phyloP scores from a whole-genome alignment of 208 protist genomes.

The Acanthamoeba healyi region DNA sequence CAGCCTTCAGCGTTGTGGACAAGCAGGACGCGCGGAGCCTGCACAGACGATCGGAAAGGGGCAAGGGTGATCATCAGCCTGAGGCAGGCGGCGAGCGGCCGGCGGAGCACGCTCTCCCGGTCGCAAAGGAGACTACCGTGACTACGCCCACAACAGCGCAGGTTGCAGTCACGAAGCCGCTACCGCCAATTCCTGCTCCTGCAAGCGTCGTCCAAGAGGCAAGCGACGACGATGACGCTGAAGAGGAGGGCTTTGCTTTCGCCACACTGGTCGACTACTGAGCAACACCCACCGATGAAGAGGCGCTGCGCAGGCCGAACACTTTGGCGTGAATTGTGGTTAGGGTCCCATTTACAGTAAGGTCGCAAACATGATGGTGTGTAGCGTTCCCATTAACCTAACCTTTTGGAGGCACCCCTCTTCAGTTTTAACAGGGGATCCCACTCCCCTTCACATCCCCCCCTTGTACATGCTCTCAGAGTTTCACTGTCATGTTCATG shows the following conservation, averaged over 20 bases:
- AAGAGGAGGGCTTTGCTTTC: slow-evolving; percentile 57
- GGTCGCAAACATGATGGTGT: too few relatives aligned
- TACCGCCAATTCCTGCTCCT: too few relatives aligned
- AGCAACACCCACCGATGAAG: neutral
- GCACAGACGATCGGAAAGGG: neutral
- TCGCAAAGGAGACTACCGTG: neutral
- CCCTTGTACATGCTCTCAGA: too few relatives aligned
- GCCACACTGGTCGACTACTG: slow-evolving; percentile 48
- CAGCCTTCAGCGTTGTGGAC: neutral
- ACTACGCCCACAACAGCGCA: neutral
- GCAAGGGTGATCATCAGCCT: neutral
- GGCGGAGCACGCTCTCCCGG: neutral
- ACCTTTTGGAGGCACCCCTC: too few relatives aligned
- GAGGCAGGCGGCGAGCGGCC: neutral
- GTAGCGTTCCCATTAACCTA: too few relatives aligned
- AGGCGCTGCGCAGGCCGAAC: too few relatives aligned
- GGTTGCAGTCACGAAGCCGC: neutral
- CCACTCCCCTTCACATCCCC: too few relatives aligned
- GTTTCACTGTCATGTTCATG: too few relatives aligned
- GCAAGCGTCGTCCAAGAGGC: too few relatives aligned
- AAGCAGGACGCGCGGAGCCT: neutral
- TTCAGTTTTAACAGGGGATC: too few relatives aligned
- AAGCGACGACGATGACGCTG: neutral
- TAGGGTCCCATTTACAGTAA: too few relatives aligned
- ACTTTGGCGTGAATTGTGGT: too few relatives aligned